Percentiles rank a stretch among this genome's conserved stretches.
These are phyloP conservation scores for Olyra latifolia DNA, from an alignment of 176 grass and related monocot genomes.

Conservation along the genomic window DNA sequence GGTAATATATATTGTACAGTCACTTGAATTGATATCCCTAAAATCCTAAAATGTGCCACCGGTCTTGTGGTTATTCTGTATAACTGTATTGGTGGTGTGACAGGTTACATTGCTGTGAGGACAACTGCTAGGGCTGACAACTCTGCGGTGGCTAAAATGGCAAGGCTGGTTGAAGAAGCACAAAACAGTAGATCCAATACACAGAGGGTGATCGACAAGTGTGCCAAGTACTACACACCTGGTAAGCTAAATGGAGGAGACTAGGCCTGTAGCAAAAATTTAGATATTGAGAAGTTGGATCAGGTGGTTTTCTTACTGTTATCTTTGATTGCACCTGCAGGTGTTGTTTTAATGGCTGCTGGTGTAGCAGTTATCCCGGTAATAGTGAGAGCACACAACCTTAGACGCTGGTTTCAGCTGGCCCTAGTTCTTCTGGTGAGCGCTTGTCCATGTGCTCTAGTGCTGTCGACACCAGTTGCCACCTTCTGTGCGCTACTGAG, in stretches of 20 bases:
- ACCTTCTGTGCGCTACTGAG: conserved; percentile 89
- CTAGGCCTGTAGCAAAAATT: neutral
- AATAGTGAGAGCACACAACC: conserved; percentile 37
- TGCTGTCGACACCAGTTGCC: conserved; percentile 87
- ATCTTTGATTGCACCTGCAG: conserved; percentile 52
- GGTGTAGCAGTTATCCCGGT: conserved; percentile 71
- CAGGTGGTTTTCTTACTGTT: conserved; percentile 18
- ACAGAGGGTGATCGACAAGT: conserved; percentile 85
- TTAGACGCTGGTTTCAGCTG: conserved; percentile 61
- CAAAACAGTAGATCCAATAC: conserved; percentile 80
- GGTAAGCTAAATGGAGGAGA: conserved; percentile 40
- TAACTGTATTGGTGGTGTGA: neutral
- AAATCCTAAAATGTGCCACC: neutral
- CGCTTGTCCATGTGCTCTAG: conserved; percentile 87
- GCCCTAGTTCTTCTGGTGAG: conserved; percentile 90
- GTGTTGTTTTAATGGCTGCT: conserved; percentile 64
- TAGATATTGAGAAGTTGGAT: neutral
- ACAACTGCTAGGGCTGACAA: conserved; percentile 81
- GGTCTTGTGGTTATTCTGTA: conserved; percentile 11
- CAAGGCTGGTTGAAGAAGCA: conserved; percentile 91
- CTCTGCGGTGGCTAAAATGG: conserved; percentile 92
- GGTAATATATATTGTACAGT: conserved; percentile 39
- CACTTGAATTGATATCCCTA: neutral
- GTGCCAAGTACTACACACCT: conserved; percentile 89
- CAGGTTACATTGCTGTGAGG: conserved; percentile 93